phyloP scores from a whole-genome alignment of 2,329 filamentous ascomycete species.

The Exophiala dermatitidis region DNA sequence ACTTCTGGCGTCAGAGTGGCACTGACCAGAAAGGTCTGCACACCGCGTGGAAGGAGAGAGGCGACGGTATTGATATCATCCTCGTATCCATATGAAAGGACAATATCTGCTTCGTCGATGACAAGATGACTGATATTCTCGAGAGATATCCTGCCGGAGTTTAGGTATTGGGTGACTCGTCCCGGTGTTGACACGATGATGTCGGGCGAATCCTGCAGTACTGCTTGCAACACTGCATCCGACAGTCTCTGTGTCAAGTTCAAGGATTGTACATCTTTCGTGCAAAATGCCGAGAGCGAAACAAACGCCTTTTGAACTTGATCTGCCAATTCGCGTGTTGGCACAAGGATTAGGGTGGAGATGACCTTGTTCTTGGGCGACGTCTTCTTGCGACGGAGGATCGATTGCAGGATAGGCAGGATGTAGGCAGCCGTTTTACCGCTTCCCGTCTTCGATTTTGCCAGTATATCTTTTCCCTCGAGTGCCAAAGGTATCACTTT shows the following conservation, averaged over 20 bases:
- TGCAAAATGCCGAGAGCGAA: slow-evolving; percentile 71
- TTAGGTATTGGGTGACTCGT: slow-evolving; percentile 71
- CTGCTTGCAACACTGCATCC: slow-evolving; percentile 76
- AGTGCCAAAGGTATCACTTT: slow-evolving; percentile 82
- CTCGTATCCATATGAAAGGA: slow-evolving; percentile 89
- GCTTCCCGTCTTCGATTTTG: slow-evolving; percentile 88
- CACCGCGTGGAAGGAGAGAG: slow-evolving; percentile 68
- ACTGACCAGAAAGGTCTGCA: slow-evolving; percentile 89
- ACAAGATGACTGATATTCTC: slow-evolving; percentile 69
- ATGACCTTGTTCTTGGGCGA: slow-evolving; percentile 35
- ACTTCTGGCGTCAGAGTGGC: slow-evolving; percentile 86
- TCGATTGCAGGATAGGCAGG: slow-evolving; percentile 76
- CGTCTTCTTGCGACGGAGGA: slow-evolving; percentile 66
- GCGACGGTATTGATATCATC: slow-evolving; percentile 79
- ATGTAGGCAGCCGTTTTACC: slow-evolving; percentile 97
- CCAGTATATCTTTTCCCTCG: slow-evolving; percentile 80
- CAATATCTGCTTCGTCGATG: slow-evolving; percentile 88
- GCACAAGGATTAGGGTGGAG: slow-evolving; percentile 69
- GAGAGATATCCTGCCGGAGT: slow-evolving; percentile 62
- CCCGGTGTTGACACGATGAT: slow-evolving; percentile 86
- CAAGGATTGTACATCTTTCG: slow-evolving; percentile 71
- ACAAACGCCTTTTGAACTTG: slow-evolving; percentile 78
- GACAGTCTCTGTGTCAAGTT: slow-evolving; percentile 89
- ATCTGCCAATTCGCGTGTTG: slow-evolving; percentile 86
- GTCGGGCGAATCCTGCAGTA: slow-evolving; percentile 79